Base-by-base conservation (phyloP, 2,329 filamentous ascomycete species). In the Bretziella fagacearum region DNA sequence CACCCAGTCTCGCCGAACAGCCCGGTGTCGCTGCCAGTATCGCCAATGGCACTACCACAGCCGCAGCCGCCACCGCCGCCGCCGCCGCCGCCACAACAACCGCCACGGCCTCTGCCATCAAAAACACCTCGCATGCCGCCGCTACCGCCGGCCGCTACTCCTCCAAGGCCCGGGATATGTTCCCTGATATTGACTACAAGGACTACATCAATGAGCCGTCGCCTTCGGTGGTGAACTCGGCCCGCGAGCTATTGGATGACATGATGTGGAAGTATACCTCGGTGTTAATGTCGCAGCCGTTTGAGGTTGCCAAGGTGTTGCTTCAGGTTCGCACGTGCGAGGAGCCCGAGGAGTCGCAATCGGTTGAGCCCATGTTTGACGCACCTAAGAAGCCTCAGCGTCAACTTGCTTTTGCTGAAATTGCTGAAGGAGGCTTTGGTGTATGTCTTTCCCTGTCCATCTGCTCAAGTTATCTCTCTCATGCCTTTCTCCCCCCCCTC, bases 281-380 rank as follows among this genome's bases (percentile, higher is more conserved):
- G 49, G 79, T 94, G 20, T 63, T 96, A 57, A 79, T 94, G 59
- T 82, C 85, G 46, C 91, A 98, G 64, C 91, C 91, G 11, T 96
- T 98, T 61, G 91, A 96, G 67, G 87, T 95, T 49, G 86, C 89
- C 58, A 96, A 95, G 71, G 91, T 81, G 11, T 75, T 96, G 48
- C 65, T 98, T 55, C 91, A 98, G 64, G 77, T 86, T 44, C 76
- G 71, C 53, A 47, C 47, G 20, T 47, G 35, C 46, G 46, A 48
- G 23, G 49, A 48, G 29, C 40, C 44, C 5, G 45, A 44, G 26
- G 49, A 51, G 23, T 35, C 44, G 23, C 49, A 51, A 22, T 32
- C 41, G 17, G 49, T 45, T 23, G 49, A 51, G 45, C 40, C 45
- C 17, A 23, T 48, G 36, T 51, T 51, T 40, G 49, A 51, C 29